Conservation (phyloP, 2,329 filamentous ascomycete species). For the Fusarium bactridioides region DNA sequence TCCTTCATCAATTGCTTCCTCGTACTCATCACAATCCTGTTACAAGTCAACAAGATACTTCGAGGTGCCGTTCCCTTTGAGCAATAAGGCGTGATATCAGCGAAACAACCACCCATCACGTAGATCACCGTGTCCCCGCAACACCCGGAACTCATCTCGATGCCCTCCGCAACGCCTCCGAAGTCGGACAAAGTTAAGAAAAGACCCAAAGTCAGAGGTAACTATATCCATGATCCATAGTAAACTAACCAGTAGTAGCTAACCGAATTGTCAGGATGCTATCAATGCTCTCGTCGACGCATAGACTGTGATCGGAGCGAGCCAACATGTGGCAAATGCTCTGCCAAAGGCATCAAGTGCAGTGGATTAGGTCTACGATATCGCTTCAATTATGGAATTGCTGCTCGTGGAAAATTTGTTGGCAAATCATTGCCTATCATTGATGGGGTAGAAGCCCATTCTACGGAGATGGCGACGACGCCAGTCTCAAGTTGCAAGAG, state of each 20-base stretch:
- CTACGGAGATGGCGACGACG: rapidly evolving
- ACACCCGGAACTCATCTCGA: not conserved
- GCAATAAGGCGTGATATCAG: not conserved
- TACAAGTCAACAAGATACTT: rapidly evolving
- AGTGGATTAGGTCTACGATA: conserved; percentile 33
- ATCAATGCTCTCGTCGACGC: conserved; percentile 36
- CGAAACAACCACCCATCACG: rapidly evolving
- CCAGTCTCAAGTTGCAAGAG: not conserved
- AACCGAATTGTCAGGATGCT: conserved; percentile 19
- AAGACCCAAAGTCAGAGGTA: conserved; percentile 31
- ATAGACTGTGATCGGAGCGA: conserved; percentile 38
- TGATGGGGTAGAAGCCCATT: not conserved
- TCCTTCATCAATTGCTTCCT: not conserved
- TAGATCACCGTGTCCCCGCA: not conserved
- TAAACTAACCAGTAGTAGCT: not conserved
- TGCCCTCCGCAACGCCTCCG: conserved; percentile 1
- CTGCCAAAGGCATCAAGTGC: conserved; percentile 29
- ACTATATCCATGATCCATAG: not conserved
- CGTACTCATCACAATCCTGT: no score
- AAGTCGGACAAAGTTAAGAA: conserved; percentile 15
- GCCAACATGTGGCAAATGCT: conserved; percentile 33
- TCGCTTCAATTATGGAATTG: conserved; percentile 37
- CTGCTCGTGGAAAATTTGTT: conserved; percentile 32
- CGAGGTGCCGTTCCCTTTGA: rapidly evolving
- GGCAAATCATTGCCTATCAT: conserved; percentile 26